Base-by-base conservation (phyloP, 352 stramenopile genomes). In the Phytophthora melonis region DNA sequence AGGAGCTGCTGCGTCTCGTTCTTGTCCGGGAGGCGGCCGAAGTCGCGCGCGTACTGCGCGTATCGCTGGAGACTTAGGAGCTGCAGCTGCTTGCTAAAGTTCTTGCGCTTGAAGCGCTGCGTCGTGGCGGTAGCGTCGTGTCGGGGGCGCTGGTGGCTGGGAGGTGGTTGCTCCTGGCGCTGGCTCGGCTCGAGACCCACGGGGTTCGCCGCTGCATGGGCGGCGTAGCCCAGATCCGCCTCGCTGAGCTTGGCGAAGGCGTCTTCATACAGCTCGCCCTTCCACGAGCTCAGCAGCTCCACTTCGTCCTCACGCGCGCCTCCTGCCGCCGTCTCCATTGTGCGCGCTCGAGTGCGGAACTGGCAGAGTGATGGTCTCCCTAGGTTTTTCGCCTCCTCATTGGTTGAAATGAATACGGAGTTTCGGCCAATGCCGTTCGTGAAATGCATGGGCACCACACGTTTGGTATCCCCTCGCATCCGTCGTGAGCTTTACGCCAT, bases 11-110 rank as follows among this genome's bases (percentile, higher is more conserved):
- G 64, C 30, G 82, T 91, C 66, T 84, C 78, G 23, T 74, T 65
- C 45, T 86, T 83, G 65, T 86, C 65, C 2, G 86, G 81, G 4
- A 92, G 80, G 25, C 65, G 70, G 0, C 71, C 75, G 10, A 80
- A 72, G 8, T 75, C 66, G 5, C 77, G 76, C 25, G 74, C 69
- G 41, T 81, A 78, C 41, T 81, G 72, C 5, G 81, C 86, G 60
- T 93, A 93, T 5, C 80, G 74, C 68, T 88, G 72, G 9, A 93
- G 80, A 66, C 84, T 82, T 23, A 89, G 55, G 39, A 92, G 70
- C 65, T 93, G 86, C 10, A 93, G 66, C 57, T 83, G 66, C 63
- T 93, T 92, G 68, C 83, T 92, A 55, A 92, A 84, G 77, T 90
- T 92, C 58, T 87, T 91, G 45, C 86, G 84, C 70, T 93, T 93